Evolutionary conservation across 116 monocot species (phyloP).

Genomic region (Dioscorea cayenensis): DNA sequence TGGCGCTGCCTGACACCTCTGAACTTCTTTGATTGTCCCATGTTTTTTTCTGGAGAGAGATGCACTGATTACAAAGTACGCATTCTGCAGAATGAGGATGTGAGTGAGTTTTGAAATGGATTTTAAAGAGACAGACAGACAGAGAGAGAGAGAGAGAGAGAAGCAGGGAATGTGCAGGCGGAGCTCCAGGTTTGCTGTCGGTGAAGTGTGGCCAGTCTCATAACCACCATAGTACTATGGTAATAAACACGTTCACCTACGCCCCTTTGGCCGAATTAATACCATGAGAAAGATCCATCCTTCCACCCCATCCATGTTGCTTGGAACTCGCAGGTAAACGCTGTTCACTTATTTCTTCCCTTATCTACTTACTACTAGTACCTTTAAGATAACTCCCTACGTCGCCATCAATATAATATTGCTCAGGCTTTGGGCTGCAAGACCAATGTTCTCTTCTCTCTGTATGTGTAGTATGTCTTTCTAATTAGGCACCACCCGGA

Average conservation of each 20-base stretch:
- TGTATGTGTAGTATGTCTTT: too few species aligned
- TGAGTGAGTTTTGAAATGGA: neutral
- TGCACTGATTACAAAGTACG: constrained; percentile 19
- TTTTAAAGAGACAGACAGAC: constrained; percentile 2
- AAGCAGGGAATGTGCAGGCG: constrained; percentile 11
- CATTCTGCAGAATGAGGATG: neutral
- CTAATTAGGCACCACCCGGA: too few species aligned
- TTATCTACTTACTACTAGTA: too few species aligned
- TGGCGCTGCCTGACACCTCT: constrained; percentile 97
- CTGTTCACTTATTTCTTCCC: too few species aligned
- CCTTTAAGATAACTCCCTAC: too few species aligned
- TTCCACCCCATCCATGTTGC: neutral
- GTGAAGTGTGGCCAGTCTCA: constrained; percentile 19
- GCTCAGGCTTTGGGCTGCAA: too few species aligned
- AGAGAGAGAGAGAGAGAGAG: constrained; percentile 1
- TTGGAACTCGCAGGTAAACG: neutral
- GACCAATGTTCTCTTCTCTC: too few species aligned
- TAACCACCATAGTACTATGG: constrained; percentile 34
- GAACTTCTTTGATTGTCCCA: constrained; percentile 97
- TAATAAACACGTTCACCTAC: constrained; percentile 47
- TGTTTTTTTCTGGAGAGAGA: constrained; percentile 19
- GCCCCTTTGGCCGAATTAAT: constrained; percentile 6
- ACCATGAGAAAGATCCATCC: neutral
- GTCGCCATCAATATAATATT: too few species aligned
- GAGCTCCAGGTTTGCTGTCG: constrained; percentile 22